Evolutionary conservation across 495 filamentous ascomycete species (phyloP), one percentile per base, ranked within the genome.

Genomic region (Talaromyces proteolyticus): DNA sequence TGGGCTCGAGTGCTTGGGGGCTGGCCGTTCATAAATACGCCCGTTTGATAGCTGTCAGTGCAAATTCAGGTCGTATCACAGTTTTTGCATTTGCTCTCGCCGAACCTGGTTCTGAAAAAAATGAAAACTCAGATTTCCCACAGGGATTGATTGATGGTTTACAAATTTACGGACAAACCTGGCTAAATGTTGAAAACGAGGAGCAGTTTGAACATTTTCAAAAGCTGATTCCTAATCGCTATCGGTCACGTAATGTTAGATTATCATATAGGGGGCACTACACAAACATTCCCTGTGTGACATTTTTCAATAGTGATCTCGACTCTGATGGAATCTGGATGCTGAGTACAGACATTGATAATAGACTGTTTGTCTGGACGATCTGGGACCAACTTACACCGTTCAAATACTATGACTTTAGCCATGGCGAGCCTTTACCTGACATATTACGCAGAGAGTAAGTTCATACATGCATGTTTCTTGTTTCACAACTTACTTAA

Each of bases 1-100:
- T 96, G 17, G 79, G 75, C 1, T 66, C 60, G 21, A 91, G 87
- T 51, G 92, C 89, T 3, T 98, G 93, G 93, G 93, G 93, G 1
- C 60, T 98, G 29, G 88, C 92, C 6, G 78, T 93, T 12, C 92
- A 97, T 57, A 80, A 84, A 53, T 72, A 82, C 52, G 84, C 85
- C 11, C 77, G 90, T 2, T 64, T 96, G 34, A 79, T 98, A 47
- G 93, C 91, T 0, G 85, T 92, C 16, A 83, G 85, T 47, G 80
- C 87, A 0, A 97, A 98, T 58, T 77, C 72, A 4, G 63, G 74
- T 21, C 67, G 78, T 23, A 80, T 93, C 42, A 79, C 75, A 4
- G 77, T 94, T 14, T 89, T 88, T 60, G 85, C 83, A 3, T 89
- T 89, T 62, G 87, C 85, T 0, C 70, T 91, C 22, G 70, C 69